A percentile compares a stretch with the other conserved stretches of the same genome.
Evolutionary conservation across 108 stramenopile species (phyloP).

Genomic region (Stephanodiscus minutulus): DNA sequence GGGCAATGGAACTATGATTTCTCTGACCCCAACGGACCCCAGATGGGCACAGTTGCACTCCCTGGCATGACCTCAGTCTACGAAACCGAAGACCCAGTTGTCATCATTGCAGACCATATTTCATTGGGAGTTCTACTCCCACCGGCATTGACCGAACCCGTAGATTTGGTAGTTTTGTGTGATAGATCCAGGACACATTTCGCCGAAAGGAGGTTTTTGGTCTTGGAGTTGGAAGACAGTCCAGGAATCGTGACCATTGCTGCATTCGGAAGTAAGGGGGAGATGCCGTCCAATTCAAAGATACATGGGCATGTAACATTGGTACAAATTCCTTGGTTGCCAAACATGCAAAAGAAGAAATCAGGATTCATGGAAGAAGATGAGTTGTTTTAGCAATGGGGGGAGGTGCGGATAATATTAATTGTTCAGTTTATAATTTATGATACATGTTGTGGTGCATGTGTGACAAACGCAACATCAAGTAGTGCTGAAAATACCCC

Average conservation of each 20-base stretch:
- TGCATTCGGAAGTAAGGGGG: constrained; percentile 59
- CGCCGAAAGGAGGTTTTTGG: constrained; percentile 80
- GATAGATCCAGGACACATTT: constrained; percentile 68
- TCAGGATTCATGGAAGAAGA: constrained; percentile 87
- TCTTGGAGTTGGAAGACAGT: constrained; percentile 53
- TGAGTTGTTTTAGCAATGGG: constrained; percentile 63
- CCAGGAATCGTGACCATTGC: constrained; percentile 59
- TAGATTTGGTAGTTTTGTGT: constrained; percentile 78
- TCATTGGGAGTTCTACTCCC: constrained; percentile 68
- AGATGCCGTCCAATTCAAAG: constrained; percentile 59
- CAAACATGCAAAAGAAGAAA: constrained; percentile 81
- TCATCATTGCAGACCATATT: constrained; percentile 79
- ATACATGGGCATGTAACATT: constrained; percentile 81
- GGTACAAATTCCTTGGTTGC: constrained; percentile 87
- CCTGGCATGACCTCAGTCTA: constrained; percentile 65
- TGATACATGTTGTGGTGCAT: no score
- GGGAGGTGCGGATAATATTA: neutral
- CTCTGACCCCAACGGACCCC: constrained; percentile 88
- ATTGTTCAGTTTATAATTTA: no score
- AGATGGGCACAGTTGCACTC: constrained; percentile 84
- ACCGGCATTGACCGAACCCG: constrained; percentile 59
- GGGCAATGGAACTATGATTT: constrained; percentile 92
- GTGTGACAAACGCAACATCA: no score
- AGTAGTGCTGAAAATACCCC: no score
- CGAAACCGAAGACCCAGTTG: constrained; percentile 77